Conservation (phyloP, 2,329 filamentous ascomycete species). For the Epichloe amarillans region DNA sequence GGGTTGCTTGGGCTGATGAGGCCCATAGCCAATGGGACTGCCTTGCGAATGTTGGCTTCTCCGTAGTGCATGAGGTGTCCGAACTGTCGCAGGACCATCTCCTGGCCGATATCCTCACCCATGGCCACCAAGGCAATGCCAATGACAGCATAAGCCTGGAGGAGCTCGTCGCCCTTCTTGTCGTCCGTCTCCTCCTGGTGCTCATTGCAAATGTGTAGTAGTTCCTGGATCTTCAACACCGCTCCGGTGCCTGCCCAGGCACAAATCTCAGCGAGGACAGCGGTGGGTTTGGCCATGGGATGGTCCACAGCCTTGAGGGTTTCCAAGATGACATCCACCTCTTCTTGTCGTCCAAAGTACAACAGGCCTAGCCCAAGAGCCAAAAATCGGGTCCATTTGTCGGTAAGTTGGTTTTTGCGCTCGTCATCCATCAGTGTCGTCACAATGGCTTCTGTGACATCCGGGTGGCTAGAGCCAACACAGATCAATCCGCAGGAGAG, state of each 20-base stretch:
- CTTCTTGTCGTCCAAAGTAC: slow-evolving; percentile 93
- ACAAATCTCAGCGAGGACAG: slow-evolving; percentile 88
- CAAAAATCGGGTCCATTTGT: slow-evolving; percentile 98
- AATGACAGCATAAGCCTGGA: slow-evolving; percentile 91
- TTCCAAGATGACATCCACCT: slow-evolving; percentile 96
- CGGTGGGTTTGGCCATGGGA: slow-evolving; percentile 92
- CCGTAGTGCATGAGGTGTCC: slow-evolving; percentile 99
- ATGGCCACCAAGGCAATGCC: slow-evolving; percentile 91
- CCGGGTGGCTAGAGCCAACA: slow-evolving; percentile 81
- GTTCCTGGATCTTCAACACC: slow-evolving; percentile 91
- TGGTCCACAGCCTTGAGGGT: slow-evolving; percentile 95
- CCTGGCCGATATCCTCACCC: slow-evolving; percentile 96
- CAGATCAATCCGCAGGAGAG: slow-evolving; percentile 82
- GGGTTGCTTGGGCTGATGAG: slow-evolving; percentile 95
- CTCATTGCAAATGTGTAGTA: slow-evolving; percentile 96
- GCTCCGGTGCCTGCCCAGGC: slow-evolving; percentile 97
- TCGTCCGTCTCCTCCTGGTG: slow-evolving; percentile 89
- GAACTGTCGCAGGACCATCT: slow-evolving; percentile 96
- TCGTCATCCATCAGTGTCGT: slow-evolving; percentile 91
- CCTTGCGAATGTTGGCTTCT: slow-evolving; percentile 90
- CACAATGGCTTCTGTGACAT: slow-evolving; percentile 84
- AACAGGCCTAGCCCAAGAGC: slow-evolving; percentile 84
- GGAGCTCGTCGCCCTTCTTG: slow-evolving; percentile 87
- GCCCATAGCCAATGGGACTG: slow-evolving; percentile 91
- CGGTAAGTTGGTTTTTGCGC: slow-evolving; percentile 75